A percentile compares a stretch with the other conserved stretches of the same genome.
phyloP scores from a whole-genome alignment of 1,284 basidiomycete species.

The Sporisorium iseilematis-ciliati region DNA sequence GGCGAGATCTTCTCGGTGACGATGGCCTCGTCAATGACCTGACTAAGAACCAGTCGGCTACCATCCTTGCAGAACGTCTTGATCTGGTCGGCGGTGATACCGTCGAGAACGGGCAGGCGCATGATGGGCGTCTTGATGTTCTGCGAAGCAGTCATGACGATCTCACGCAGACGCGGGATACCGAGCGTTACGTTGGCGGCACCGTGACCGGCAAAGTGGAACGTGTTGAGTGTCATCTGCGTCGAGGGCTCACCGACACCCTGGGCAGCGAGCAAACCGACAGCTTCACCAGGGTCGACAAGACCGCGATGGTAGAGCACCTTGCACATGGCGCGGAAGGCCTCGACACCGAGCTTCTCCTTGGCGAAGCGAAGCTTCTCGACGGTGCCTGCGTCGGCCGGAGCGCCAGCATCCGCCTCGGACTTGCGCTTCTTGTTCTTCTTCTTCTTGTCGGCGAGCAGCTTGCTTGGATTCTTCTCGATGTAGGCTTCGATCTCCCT shows the following conservation, averaged over 20 bases:
- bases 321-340: constrained; percentile 66
- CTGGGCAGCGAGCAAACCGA: constrained; percentile 96
- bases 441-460: constrained; percentile 75
- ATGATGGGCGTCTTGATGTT: constrained; percentile 99
- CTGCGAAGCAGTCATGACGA: constrained; percentile 98
- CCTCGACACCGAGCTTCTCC: constrained; percentile 60
- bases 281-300: constrained; percentile 97
- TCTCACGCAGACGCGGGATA: constrained; percentile 97
- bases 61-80: constrained; percentile 90
- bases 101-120: constrained; percentile 77
- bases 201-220: constrained; percentile 97
- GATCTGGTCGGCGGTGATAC: constrained; percentile 70
- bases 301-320: constrained; percentile 72
- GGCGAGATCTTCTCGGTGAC: constrained; percentile 84
- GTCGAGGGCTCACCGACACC: constrained; percentile 99
- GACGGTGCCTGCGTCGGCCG: constrained; percentile 39
- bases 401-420: constrained; percentile 60
- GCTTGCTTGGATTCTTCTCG: constrained; percentile 80
- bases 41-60: constrained; percentile 86
- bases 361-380: constrained; percentile 73
- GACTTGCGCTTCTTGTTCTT: constrained; percentile 72
- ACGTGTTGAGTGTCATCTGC: constrained; percentile 99
- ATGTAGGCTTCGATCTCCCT: constrained; percentile 84
- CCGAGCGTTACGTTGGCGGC: constrained; percentile 99
- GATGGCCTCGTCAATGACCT: constrained; percentile 85